phyloP scores from a whole-genome alignment of 2,329 filamentous ascomycete species.

The Teratosphaeria gauchensis region DNA sequence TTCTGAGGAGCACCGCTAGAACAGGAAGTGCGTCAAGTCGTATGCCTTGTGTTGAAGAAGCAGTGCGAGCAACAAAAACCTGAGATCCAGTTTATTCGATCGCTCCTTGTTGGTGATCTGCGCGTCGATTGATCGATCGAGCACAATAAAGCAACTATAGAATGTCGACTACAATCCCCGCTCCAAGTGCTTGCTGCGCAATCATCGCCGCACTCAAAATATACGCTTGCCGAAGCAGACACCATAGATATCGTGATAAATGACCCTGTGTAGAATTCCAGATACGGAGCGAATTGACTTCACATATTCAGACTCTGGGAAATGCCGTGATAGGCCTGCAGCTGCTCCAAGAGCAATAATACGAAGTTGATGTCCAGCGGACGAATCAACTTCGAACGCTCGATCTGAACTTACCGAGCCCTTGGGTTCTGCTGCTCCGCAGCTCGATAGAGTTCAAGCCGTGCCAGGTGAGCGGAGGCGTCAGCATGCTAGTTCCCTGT shows the following conservation, averaged over 20 bases:
- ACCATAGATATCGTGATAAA: background rate
- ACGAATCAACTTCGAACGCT: background rate
- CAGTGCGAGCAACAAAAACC: too few species aligned
- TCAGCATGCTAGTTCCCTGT: background rate
- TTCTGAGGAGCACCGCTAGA: too few species aligned
- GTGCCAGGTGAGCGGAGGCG: background rate
- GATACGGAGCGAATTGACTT: background rate
- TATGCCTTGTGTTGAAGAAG: too few species aligned
- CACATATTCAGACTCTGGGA: background rate
- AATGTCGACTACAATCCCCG: background rate
- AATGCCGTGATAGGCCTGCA: background rate
- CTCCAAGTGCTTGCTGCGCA: background rate
- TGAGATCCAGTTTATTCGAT: too few species aligned
- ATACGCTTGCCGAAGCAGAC: background rate
- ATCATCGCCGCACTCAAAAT: background rate
- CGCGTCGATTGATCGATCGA: too few species aligned
- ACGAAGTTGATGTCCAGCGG: background rate
- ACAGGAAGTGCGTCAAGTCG: too few species aligned
- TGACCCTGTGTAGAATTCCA: background rate
- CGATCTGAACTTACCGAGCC: background rate
- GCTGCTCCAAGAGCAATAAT: background rate
- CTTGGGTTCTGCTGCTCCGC: background rate
- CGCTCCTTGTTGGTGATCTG: too few species aligned
- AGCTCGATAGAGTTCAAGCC: background rate
- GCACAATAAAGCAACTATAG: too few species aligned